phyloP scores from a whole-genome alignment of 179 eudicot genomes.

The Heliamphora pulchella region DNA sequence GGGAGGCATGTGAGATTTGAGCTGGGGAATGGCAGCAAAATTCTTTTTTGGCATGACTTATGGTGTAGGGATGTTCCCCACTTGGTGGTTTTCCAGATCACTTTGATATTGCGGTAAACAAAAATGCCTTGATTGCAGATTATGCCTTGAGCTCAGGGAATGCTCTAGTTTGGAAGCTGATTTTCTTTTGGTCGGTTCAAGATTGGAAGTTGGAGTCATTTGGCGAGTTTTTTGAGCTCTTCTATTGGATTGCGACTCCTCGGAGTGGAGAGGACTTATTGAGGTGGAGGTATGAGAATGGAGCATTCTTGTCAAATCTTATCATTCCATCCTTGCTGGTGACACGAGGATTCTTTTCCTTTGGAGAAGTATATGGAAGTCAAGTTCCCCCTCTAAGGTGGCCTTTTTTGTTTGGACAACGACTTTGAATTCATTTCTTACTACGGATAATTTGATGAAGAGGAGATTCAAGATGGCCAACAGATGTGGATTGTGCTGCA shows the following conservation, averaged over 20 bases:
- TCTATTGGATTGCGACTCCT: background rate
- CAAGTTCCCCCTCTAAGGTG: too few relatives aligned
- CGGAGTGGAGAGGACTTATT: background rate
- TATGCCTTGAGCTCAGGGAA: background rate
- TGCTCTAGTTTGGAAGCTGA: background rate
- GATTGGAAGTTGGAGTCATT: background rate
- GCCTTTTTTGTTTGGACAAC: too few relatives aligned
- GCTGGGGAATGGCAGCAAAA: too few relatives aligned
- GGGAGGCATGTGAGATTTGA: too few relatives aligned
- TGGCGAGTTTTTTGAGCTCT: background rate
- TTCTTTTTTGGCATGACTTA: too few relatives aligned
- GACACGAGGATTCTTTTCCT: background rate
- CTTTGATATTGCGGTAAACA: background rate
- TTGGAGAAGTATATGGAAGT: background rate
- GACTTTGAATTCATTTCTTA: background rate
- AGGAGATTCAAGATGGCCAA: background rate
- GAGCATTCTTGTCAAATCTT: background rate
- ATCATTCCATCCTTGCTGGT: background rate
- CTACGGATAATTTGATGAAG: background rate
- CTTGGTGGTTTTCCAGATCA: background rate
- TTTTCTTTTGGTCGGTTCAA: background rate
- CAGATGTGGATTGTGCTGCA: background rate
- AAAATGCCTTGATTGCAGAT: background rate
- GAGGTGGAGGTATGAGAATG: constrained; percentile 6
- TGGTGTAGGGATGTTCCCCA: too few relatives aligned